Evolutionary conservation across 306 rosid genomes (phyloP), one percentile per base, ranked within the genome.

Genomic region (Prunus mira): DNA sequence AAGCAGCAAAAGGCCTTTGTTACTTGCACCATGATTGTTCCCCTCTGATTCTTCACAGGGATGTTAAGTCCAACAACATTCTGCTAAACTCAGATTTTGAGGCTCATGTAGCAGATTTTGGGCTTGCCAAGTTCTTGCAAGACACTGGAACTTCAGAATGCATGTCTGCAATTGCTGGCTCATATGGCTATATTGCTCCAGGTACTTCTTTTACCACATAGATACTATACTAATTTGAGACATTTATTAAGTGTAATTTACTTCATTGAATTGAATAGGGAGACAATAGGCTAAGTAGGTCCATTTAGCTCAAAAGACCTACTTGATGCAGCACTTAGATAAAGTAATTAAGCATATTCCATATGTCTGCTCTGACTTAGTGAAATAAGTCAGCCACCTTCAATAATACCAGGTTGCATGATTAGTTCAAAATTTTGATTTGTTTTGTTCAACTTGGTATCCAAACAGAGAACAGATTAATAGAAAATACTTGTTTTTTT

Each of bases 101-200:
- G 83, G 98, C 97, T 81, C 98, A 93, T 84, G 97, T 93, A 41
- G 98, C 98, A 22, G 98, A 93, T 62, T 93, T 93, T 71, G 98
- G 98, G 13, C 91, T 93, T 9, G 98, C 98, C 86, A 93, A 93
- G 89, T 89, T 91, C 84, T 82, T 93, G 85, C 93, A 83, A 38
- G 97, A 89, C 75, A 82, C 87, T 58, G 98, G 93, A 2, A 78
- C 95, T 20, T 93, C 98, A 28, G 93, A 93, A 79, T 93, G 97
- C 89, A 93, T 93, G 98, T 93, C 98, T 73, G 94, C 95, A 68
- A 89, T 93, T 75, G 98, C 97, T 72, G 98, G 98, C 25, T 93
- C 98, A 32, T 93, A 93, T 52, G 98, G 98, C 74, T 93, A 93
- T 28, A 93, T 93, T 47, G 98, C 98, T 86, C 98, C 98, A 88